Evolutionary conservation across 2,329 filamentous ascomycete genomes (phyloP).

Genomic region (Neonectria punicea): DNA sequence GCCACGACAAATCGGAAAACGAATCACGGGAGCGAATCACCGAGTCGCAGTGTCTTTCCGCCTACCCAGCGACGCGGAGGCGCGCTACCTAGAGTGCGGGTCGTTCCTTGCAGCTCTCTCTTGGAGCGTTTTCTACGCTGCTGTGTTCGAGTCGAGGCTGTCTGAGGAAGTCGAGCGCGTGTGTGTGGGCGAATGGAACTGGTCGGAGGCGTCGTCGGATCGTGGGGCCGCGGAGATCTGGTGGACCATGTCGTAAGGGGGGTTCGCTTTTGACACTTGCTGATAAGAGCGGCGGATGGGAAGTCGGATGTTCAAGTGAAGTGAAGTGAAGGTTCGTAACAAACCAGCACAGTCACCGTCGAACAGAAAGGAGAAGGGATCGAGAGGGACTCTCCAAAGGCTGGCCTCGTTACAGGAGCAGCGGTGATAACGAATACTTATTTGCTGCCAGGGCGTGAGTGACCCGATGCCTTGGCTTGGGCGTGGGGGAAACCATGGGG

Average conservation of each 20-base stretch:
- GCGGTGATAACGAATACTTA: conserved; percentile 35
- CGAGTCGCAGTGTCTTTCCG: conserved; percentile 11
- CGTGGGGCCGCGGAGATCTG: conserved; percentile 37
- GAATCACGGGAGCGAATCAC: conserved; percentile 36
- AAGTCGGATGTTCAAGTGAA: background rate
- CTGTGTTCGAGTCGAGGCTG: conserved; percentile 16
- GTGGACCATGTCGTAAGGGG: conserved; percentile 12
- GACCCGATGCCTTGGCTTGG: conserved; percentile 26
- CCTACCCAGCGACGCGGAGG: conserved; percentile 19
- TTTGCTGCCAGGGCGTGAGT: conserved; percentile 19
- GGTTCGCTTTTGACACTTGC: background rate
- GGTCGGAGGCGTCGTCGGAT: conserved; percentile 25
- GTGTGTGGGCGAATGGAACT: conserved; percentile 35
- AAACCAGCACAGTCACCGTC: background rate
- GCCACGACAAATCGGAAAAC: background rate
- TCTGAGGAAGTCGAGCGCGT: conserved; percentile 24
- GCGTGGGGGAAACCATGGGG: conserved; percentile 23
- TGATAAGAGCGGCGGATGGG: background rate
- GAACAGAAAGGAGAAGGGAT: background rate
- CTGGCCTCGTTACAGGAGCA: conserved; percentile 9
- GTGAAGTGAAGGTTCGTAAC: background rate
- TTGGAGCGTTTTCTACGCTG: conserved; percentile 25
- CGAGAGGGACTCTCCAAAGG: background rate
- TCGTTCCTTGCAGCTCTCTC: conserved; percentile 41
- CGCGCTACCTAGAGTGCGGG: conserved; percentile 34